Conservation (phyloP, 2,329 filamentous ascomycete genomes). For the Ophiostoma australiae region DNA sequence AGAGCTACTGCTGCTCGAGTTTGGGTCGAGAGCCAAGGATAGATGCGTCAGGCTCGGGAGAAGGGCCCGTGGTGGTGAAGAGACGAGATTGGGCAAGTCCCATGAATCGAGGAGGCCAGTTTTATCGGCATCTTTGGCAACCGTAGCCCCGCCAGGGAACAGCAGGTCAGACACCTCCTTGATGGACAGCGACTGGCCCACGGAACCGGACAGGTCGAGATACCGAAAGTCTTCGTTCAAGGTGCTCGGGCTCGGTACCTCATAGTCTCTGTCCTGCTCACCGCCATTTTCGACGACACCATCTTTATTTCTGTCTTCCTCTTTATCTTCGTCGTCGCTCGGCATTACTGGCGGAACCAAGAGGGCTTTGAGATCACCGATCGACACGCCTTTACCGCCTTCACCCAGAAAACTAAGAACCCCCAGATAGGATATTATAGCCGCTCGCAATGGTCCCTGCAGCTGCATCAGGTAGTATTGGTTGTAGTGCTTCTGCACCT, state of each 20-base stretch:
- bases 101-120: constrained; percentile 46
- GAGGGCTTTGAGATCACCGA: constrained; percentile 47
- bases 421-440: constrained; percentile 49
- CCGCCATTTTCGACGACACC: constrained; percentile 20
- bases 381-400: constrained; percentile 39
- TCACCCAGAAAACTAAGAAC: constrained; percentile 36
- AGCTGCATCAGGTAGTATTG: constrained; percentile 53
- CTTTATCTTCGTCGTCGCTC: constrained; percentile 30
- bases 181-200: constrained; percentile 48
- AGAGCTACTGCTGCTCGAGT: not conserved
- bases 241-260: constrained; percentile 27
- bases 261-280: not conserved
- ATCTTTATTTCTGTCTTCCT: constrained; percentile 26
- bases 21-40: constrained; percentile 49
- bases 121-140: not conserved
- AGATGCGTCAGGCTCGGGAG: constrained; percentile 57
- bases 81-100: constrained; percentile 38
- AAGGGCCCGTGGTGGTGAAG: constrained; percentile 38
- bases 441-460: constrained; percentile 49
- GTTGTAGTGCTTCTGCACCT: constrained; percentile 51
- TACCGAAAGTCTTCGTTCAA: constrained; percentile 47
- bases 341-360: constrained; percentile 35
- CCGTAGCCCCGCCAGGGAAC: constrained; percentile 33
- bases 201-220: constrained; percentile 51
- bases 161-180: constrained; percentile 51